Evolutionary conservation across 495 filamentous ascomycete species (phyloP), one percentile per base, ranked within the genome.

Genomic region (Barbatosphaeria neglecta): DNA sequence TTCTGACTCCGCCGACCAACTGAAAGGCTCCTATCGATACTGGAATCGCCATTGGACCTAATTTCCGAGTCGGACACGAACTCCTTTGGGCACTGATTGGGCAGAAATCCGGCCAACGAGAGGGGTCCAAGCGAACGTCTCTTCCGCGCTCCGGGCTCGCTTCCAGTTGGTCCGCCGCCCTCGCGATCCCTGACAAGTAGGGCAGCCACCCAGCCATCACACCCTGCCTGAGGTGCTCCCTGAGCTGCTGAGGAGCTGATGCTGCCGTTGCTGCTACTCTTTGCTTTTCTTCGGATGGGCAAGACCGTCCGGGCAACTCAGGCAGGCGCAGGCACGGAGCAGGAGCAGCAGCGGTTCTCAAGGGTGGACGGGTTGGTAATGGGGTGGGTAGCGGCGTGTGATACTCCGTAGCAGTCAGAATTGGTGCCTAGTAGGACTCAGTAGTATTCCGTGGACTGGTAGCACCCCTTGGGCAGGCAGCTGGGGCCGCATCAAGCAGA

Each of bases 161-260:
- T 62, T 64, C 61, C 59, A 62, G 59, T 64, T 64, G 55, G 59
- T 57, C 55, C 55, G 58, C 51, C 53, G 50, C 55, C 52, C 55
- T 54, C 55, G 45, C 58, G 56, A 55, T 23, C 19, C 39, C 59
- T 58, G 50, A 54, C 39, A 24, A 45, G n/a, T n/a, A n/a, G n/a
- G n/a, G n/a, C n/a, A n/a, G n/a, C n/a, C n/a, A n/a, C n/a, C n/a
- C n/a, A 27, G 40, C 23, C 11, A 24, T 27, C 22, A 44, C 43
- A 27, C 42, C 42, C 24, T 44, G 43, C 27, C 27, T 33, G 31
- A 35, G 31, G 31, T n/a, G 13, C 13, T 31, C 11, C 3, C 13
- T 35, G 31, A n/a, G n/a, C 13, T 35, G 11, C 31, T 15, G n/a
- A n/a, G n/a, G n/a, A n/a, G 31, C 31, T 35, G 31, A 11, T 16